phyloP scores from a whole-genome alignment of 768 basidiomycete species.

The Fomitopsis serialis region DNA sequence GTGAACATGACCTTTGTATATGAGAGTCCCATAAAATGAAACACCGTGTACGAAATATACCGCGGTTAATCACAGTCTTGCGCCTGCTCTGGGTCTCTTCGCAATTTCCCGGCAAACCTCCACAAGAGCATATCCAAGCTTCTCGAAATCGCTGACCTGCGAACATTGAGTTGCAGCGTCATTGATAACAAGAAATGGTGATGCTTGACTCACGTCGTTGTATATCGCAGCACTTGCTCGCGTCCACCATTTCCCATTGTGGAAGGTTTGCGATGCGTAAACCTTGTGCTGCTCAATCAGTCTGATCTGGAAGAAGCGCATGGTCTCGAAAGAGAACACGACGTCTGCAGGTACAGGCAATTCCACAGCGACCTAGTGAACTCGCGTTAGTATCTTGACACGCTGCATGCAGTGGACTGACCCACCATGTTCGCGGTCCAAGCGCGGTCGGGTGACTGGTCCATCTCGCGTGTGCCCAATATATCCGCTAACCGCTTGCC shows the following conservation, averaged over 20 bases:
- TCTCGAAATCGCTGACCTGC: no score
- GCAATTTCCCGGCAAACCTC: no score
- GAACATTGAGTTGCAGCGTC: no score
- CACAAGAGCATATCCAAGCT: no score
- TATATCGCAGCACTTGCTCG: conserved; percentile 28
- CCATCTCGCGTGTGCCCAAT: conserved; percentile 51
- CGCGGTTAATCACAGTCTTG: no score
- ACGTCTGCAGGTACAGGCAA: conserved; percentile 23
- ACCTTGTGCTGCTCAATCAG: conserved; percentile 21
- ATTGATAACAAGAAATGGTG: no score
- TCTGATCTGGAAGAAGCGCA: conserved; percentile 13
- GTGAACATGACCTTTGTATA: no score
- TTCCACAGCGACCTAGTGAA: conserved; percentile 37
- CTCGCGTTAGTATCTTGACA: conserved; percentile 7
- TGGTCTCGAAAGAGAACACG: neutral
- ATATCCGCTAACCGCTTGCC: conserved; percentile 52
- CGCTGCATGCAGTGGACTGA: conserved; percentile 58
- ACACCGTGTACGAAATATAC: no score
- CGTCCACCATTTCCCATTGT: conserved; percentile 28
- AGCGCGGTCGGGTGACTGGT: conserved; percentile 58
- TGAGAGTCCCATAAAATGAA: no score
- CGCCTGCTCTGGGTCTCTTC: no score
- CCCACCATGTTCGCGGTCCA: conserved; percentile 39
- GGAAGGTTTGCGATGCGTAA: conserved; percentile 22
- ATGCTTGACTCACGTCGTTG: no score